These are phyloP conservation scores for Tricholoma sp. DNA, from an alignment of 768 basidiomycete genomes.

Conservation along the genomic window DNA sequence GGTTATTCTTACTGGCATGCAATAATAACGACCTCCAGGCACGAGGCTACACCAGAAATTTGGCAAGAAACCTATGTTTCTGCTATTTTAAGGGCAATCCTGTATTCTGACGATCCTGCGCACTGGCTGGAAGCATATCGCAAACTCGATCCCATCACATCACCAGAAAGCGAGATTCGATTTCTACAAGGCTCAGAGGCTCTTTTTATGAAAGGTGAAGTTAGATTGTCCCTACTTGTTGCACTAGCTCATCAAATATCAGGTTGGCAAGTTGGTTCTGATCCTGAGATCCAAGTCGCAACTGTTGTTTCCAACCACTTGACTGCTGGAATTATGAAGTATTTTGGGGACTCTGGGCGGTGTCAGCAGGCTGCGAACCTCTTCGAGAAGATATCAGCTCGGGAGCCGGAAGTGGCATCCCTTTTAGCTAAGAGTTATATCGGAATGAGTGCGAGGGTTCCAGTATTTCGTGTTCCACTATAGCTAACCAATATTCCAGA, in stretches of 20 bases:
- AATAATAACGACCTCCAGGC: slow-evolving; percentile 38
- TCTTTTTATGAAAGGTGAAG: slow-evolving; percentile 74
- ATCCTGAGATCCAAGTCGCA: slow-evolving; percentile 98
- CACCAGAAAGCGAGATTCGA: slow-evolving; percentile 80
- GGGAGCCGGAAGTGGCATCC: slow-evolving; percentile 86
- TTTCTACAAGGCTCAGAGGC: slow-evolving; percentile 90
- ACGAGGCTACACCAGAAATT: slow-evolving; percentile 85
- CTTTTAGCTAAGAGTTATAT: slow-evolving; percentile 87
- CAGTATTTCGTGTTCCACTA: background rate
- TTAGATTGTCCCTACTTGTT: background rate
- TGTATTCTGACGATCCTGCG: slow-evolving; percentile 93
- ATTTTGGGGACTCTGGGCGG: slow-evolving; percentile 90
- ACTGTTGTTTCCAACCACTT: slow-evolving; percentile 96
- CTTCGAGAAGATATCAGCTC: slow-evolving; percentile 84
- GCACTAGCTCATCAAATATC: background rate
- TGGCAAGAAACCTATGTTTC: slow-evolving; percentile 99
- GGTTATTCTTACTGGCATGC: background rate
- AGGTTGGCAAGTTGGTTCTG: slow-evolving; percentile 99
- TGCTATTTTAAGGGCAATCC: slow-evolving; percentile 82
- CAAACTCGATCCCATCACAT: slow-evolving; percentile 91
- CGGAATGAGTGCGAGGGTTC: slow-evolving; percentile 82
- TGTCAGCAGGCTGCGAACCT: slow-evolving; percentile 87
- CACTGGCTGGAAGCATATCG: slow-evolving; percentile 92
- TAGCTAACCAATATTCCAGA: slow-evolving; percentile 41
- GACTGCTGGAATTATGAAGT: slow-evolving; percentile 92